Conservation (phyloP, 208 protist genomes). For the Herpetomonas samuelpessoai region DNA sequence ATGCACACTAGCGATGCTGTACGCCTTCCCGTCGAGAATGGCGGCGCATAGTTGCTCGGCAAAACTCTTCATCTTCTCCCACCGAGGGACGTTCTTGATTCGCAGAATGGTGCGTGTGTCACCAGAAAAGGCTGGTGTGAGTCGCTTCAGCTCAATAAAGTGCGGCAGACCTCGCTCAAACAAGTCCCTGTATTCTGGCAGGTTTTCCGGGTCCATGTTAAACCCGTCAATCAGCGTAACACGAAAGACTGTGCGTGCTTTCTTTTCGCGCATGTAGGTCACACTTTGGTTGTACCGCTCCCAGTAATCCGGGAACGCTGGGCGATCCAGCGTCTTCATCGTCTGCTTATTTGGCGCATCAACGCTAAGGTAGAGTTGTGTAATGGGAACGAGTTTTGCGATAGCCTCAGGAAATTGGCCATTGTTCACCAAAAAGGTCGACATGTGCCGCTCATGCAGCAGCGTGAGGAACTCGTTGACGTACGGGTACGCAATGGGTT, state of each 20-base stretch:
- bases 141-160: conserved; percentile 94
- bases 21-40: conserved; percentile 56
- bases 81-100: conserved; percentile 94
- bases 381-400: conserved; percentile 64
- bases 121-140: conserved; percentile 92
- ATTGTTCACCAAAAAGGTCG: conserved; percentile 94
- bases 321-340: conserved; percentile 91
- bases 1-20: conserved; percentile 79
- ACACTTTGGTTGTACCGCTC: conserved; percentile 92
- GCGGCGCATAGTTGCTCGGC: conserved; percentile 49
- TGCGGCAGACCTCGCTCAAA: conserved; percentile 85
- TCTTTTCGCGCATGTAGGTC: conserved; percentile 79
- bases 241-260: conserved; percentile 95
- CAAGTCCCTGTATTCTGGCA: conserved; percentile 88
- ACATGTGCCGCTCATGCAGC: conserved; percentile 81
- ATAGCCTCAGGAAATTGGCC: conserved; percentile 90
- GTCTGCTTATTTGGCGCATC: conserved; percentile 88
- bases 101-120: conserved; percentile 72
- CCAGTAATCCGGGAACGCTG: conserved; percentile 94
- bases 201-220: conserved; percentile 89
- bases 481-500: conserved; percentile 95
- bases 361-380: conserved; percentile 94
- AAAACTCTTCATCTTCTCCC: conserved; percentile 84
- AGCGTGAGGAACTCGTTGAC: conserved; percentile 90
- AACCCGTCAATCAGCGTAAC: conserved; percentile 96